Evolutionary conservation across 2,329 filamentous ascomycete species (phyloP), one percentile per base, ranked within the genome.

Genomic region (Pseudogymnoascus sp.): DNA sequence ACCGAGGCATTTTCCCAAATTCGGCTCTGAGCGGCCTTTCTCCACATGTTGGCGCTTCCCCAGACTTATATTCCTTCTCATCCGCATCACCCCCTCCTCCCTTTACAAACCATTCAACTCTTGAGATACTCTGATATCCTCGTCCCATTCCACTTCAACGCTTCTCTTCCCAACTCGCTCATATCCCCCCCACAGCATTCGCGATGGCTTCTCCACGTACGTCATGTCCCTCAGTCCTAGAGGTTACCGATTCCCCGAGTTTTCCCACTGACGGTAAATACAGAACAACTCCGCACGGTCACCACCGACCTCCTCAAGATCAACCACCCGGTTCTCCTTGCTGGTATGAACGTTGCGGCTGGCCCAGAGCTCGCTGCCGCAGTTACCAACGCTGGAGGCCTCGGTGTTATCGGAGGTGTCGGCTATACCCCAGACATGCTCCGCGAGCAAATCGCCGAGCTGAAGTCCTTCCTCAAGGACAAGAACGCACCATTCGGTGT

Each of bases 291-390:
- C 76, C 90, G 90, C 72, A 99, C 94, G 60, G 86, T 90, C 68
- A 81, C 92, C 71, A 99, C 94, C 69, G 93, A 97, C 84, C 89
- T 97, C 67, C 89, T 99, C 78, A 90, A 91, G 82, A 97, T 99
- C 84, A 90, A 96, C 76, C 94, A 99, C 79, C 94, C 94, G 63
- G 81, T 99, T 73, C 81, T 99, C 72, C 87, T 99, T 65, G 94
- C 94, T 70, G 94, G 94, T 75, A 99, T 99, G 94, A 97, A 99
- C 82, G 94, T 97, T 66, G 94, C 94, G 62, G 94, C 94, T 63
- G 94, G 94, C 58, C 94, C 94, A 61, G 95, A 92, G 82, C 87
- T 99, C 72, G 94, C 94, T 60, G 94, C 94, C 35, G 94, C 94
- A 41, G 94, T 99, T 70, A 95, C 93, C 69, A 97, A 99, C 77